These are phyloP conservation scores for Ogataea salicorniae DNA, from an alignment of 805 yeast genomes.

Conservation along the genomic window DNA sequence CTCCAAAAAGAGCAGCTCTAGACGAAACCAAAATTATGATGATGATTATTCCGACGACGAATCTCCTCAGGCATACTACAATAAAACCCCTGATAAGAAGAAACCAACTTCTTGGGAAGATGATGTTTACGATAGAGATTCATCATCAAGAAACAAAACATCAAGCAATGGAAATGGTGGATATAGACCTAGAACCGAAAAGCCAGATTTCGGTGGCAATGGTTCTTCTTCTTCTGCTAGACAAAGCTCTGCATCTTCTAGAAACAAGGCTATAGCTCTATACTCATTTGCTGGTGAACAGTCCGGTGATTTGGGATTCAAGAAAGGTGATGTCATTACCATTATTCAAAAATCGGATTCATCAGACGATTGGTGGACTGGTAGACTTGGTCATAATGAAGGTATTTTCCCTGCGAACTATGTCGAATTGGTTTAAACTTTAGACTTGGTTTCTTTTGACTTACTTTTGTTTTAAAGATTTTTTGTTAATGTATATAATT, in stretches of 20 bases:
- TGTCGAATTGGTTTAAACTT: constrained; percentile 62
- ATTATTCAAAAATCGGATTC: constrained; percentile 83
- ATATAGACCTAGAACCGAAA: constrained; percentile 28
- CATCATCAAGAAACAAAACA: constrained; percentile 12
- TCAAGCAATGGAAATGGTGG: constrained; percentile 22
- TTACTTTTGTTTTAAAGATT: neutral
- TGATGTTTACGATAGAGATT: constrained; percentile 64
- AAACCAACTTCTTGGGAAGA: constrained; percentile 71
- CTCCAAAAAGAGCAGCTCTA: constrained; percentile 9
- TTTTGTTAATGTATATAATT: neutral
- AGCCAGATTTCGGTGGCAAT: constrained; percentile 31
- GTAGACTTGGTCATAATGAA: constrained; percentile 72
- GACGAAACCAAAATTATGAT: constrained; percentile 22
- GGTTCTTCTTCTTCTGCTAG: constrained; percentile 29
- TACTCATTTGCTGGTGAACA: constrained; percentile 90
- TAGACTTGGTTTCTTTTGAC: neutral
- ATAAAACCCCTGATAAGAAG: constrained; percentile 14
- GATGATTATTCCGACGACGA: constrained; percentile 35
- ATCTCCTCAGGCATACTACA: constrained; percentile 27
- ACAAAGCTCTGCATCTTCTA: constrained; percentile 31
- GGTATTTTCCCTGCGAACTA: constrained; percentile 98
- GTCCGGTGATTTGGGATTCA: constrained; percentile 86
- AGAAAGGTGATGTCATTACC: constrained; percentile 89
- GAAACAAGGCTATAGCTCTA: constrained; percentile 81
- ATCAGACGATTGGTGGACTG: constrained; percentile 99